Percentiles rank a stretch among this genome's conserved stretches.
Evolutionary conservation across 345 rosid genomes (phyloP).

Genomic region (Nasturtium officinale): DNA sequence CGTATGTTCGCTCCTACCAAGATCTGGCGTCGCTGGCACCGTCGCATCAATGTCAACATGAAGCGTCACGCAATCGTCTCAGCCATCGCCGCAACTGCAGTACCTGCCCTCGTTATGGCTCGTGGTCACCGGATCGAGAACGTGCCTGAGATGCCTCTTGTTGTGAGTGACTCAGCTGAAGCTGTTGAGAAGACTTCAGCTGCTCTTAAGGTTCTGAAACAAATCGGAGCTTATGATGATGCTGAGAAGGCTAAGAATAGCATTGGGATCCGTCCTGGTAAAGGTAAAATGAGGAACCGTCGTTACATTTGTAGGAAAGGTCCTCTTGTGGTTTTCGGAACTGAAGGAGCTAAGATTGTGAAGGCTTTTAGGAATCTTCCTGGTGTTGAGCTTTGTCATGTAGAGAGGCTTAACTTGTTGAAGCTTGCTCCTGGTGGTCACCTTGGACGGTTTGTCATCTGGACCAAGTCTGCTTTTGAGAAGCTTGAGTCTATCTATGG

Average conservation of each 20-base stretch:
- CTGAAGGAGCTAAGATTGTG: conserved; percentile 78
- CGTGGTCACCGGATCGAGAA: conserved; percentile 87
- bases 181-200: conserved; percentile 79
- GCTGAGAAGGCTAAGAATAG: conserved; percentile 95
- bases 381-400: conserved; percentile 92
- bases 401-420: conserved; percentile 76
- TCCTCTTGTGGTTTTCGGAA: conserved; percentile 82
- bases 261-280: conserved; percentile 81
- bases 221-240: conserved; percentile 81
- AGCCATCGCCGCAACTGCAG: conserved; percentile 91
- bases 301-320: conserved; percentile 92
- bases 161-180: conserved; percentile 72
- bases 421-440: conserved; percentile 99
- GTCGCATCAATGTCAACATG: conserved; percentile 81
- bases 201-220: conserved; percentile 80
- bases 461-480: conserved; percentile 97
- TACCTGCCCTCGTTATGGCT: conserved; percentile 90
- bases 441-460: conserved; percentile 84
- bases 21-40: conserved; percentile 99
- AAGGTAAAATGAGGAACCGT: conserved; percentile 89
- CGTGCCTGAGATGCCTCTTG: conserved; percentile 88
- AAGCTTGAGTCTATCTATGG: conserved; percentile 92
- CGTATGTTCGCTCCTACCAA: conserved; percentile 99
- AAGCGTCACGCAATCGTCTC: conserved; percentile 86
- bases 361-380: conserved; percentile 93